Percentiles rank a stretch among this genome's conserved stretches.
phyloP scores from a whole-genome alignment of 768 basidiomycete species.

The Tricholoma matsutake region DNA sequence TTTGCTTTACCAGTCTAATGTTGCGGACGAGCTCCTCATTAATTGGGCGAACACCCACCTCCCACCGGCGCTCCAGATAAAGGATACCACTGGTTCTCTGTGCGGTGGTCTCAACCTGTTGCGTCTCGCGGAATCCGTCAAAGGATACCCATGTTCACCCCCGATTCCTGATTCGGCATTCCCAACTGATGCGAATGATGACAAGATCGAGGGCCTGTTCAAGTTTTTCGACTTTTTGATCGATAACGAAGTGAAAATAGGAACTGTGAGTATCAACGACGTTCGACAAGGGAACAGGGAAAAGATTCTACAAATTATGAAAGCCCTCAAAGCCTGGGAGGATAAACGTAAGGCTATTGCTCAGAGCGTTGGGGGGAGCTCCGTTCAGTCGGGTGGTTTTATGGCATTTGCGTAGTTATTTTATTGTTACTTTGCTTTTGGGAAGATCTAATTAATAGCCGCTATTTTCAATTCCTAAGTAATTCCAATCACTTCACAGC shows the following conservation, averaged over 20 bases:
- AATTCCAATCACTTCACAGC: too few species aligned
- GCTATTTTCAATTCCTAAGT: neutral
- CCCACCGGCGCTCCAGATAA: slow-evolving; percentile 58
- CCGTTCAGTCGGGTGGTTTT: slow-evolving; percentile 33
- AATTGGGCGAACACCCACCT: slow-evolving; percentile 90
- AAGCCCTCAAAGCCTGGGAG: slow-evolving; percentile 76
- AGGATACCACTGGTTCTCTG: slow-evolving; percentile 39
- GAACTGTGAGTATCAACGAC: slow-evolving; percentile 91
- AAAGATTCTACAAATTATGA: slow-evolving; percentile 78
- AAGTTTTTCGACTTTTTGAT: slow-evolving; percentile 88
- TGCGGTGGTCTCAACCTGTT: slow-evolving; percentile 77
- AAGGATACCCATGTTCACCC: slow-evolving; percentile 60
- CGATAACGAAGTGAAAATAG: slow-evolving; percentile 90
- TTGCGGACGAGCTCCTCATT: slow-evolving; percentile 52
- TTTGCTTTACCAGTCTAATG: slow-evolving; percentile 3
- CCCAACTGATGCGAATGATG: slow-evolving; percentile 61
- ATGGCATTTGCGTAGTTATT: slow-evolving; percentile 24
- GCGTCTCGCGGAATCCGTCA: slow-evolving; percentile 81
- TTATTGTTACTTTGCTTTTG: neutral
- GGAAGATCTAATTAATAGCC: neutral
- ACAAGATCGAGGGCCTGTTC: slow-evolving; percentile 86
- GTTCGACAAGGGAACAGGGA: slow-evolving; percentile 77
- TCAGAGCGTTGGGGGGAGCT: slow-evolving; percentile 44
- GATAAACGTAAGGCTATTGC: slow-evolving; percentile 63
- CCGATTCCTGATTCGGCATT: slow-evolving; percentile 80